Conservation (phyloP, 2,329 filamentous ascomycete species). For the Ophiostoma himal-ulmi region DNA sequence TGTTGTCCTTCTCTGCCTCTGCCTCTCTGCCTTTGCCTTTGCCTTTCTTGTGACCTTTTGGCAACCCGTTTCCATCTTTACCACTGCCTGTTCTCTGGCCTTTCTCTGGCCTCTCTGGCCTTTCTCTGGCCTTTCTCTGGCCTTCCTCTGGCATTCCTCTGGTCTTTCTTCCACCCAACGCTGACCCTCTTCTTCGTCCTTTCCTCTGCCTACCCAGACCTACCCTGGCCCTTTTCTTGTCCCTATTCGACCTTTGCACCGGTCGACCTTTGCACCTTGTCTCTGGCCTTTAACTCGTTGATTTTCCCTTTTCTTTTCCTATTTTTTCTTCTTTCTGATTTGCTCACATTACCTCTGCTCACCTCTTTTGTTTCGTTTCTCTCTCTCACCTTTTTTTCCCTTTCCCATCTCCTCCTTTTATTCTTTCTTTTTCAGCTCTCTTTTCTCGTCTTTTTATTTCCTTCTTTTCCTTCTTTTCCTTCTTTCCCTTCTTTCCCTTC, state of each 20-base stretch:
- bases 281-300: neutral
- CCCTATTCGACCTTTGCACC: neutral
- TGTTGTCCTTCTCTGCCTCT: neutral
- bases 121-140: neutral
- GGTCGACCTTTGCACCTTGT: neutral
- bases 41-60: neutral
- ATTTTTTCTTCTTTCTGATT: neutral
- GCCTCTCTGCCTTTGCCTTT: neutral
- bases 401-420: neutral
- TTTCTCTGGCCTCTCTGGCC: constrained; percentile 9
- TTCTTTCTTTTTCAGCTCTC: neutral
- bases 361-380: neutral
- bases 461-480: neutral
- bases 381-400: constrained; percentile 11
- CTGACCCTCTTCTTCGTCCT: neutral
- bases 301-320: constrained; percentile 8
- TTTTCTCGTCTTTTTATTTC: neutral
- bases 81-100: neutral
- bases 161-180: neutral
- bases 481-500: neutral
- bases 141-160: neutral
- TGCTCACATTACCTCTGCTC: neutral
- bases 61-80: neutral
- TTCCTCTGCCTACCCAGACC: neutral
- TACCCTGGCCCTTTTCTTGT: neutral